Evolutionary conservation across 495 filamentous ascomycete species (phyloP), one percentile per base, ranked within the genome.

Genomic region (Penicillium nucicola): DNA sequence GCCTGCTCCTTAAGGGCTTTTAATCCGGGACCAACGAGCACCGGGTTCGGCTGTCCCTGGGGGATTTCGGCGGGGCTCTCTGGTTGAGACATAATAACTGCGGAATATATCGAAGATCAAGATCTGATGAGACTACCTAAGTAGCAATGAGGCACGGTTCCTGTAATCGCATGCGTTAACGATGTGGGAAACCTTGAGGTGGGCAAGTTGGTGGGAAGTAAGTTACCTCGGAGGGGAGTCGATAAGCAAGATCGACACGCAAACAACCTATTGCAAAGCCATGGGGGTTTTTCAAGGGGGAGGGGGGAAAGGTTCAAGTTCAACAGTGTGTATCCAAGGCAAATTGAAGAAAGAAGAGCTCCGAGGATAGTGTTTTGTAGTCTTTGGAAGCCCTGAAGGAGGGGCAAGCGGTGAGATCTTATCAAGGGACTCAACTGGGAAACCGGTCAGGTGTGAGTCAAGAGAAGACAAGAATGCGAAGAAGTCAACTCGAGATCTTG

Each of bases 11-110:
- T 61, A 45, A 76, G 62, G 37, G 57, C 61, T 42, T 56, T 56
- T 15, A 70, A 42, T 2, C 66, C 64, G 11, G 71, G 61, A 13
- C 69, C 69, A 41, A 74, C 61, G 11, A 69, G 51, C 18, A 69
- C 58, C 2, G 68, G 67, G 38, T 72, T 57, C 34, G 64, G 67
- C 50, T 72, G 70, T 34, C 50, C 61, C 28, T 66, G 56, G 45
- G 69, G 64, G 15, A 66, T 46, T n/a, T 36, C 39, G 48, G 45
- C 52, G 45, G 69, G 57, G 53, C 57, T 66, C 31, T 53, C 59
- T 57, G 64, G 52, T 41, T 67, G 61, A 52, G 67, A 64, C 73
- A 75, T 75, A 45, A 48, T 32, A 44, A 40, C 37, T 11, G 19
- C 31, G 39, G 44, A 9, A 43, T 39, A 42, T 58, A 35, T 41